phyloP scores from a whole-genome alignment of 2,329 filamentous ascomycete genomes.

The Colletotrichum echinochloae region DNA sequence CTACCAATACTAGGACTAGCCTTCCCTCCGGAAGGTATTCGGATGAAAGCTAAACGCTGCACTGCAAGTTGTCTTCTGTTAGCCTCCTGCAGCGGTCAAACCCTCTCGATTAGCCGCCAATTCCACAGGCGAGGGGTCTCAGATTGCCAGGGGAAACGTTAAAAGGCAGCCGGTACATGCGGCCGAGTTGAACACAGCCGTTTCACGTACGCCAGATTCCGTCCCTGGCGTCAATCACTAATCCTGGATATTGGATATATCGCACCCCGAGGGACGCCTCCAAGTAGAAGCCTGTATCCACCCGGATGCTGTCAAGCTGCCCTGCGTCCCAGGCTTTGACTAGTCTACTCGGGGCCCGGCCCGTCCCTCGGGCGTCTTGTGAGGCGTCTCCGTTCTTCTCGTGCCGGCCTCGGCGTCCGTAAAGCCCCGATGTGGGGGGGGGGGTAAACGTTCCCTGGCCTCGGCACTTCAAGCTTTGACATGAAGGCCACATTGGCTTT shows the following conservation, averaged over 20 bases:
- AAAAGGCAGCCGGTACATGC: neutral
- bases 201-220: neutral
- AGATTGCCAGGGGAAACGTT: neutral
- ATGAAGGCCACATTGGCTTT: neutral
- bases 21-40: neutral
- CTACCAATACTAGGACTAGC: neutral
- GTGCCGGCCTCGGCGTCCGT: constrained; percentile 25
- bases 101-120: neutral
- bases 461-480: constrained; percentile 5
- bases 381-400: constrained; percentile 18
- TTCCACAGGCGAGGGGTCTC: neutral
- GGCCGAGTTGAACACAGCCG: neutral
- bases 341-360: neutral
- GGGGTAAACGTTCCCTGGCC: constrained; percentile 13
- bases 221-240: neutral
- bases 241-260: neutral
- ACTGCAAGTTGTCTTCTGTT: neutral
- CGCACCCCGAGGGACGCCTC: neutral
- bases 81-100: too few species aligned
- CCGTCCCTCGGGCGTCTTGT: constrained; percentile 20
- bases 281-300: neutral
- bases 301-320: neutral
- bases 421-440: constrained; percentile 15
- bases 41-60: neutral
- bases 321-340: neutral